Base-by-base conservation (phyloP, 495 filamentous ascomycete species). In the Penicillium waksmanii region DNA sequence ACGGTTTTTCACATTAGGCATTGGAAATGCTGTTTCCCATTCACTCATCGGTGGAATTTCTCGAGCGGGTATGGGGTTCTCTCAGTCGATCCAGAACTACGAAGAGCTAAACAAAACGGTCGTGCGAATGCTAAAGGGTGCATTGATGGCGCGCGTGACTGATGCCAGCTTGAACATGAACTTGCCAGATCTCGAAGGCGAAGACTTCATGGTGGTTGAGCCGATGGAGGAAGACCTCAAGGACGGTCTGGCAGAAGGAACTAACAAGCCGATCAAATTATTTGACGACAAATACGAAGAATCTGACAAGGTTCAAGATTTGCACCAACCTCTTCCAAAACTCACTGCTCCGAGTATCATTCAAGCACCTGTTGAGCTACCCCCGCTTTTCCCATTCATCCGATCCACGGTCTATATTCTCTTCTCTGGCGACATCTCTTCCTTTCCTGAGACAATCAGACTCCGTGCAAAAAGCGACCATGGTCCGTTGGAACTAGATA, bases 121-220 rank as follows among this genome's bases (percentile, higher is more conserved):
- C 2, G 15, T 63, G 15, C 38, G 56, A 5, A 63, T 63, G 61
- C 23, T 63, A 12, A 63, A 63, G 47, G 61, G 61, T 25, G 56
- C 61, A 19, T 36, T 63, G 27, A 58, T 54, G 48, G 38, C 51
- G 2, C 56, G 53, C 18, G 46, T 63, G 5, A 25, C 44, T 10
- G 31, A 63, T 46, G 27, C 31, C 34, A 62, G 23, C 8, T 17
- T 62, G 31, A 49, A 62, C 27, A 23, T 62, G n/a, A 42, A 62
- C 10, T 49, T 53, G 17, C 35, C 51, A 7, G 36, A 35, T 13
- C 19, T 34, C 15, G 12, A 25, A 17, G 59, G 42, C 25, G 59
- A 57, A 42, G 31, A 38, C 17, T 57, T 50, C 7, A 47, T 38
- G 18, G n/a, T 50, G 11, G 13, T 42, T 19, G 27, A 31, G 8